Conservation (phyloP, 2,329 filamentous ascomycete genomes). For the Fusarium musae region DNA sequence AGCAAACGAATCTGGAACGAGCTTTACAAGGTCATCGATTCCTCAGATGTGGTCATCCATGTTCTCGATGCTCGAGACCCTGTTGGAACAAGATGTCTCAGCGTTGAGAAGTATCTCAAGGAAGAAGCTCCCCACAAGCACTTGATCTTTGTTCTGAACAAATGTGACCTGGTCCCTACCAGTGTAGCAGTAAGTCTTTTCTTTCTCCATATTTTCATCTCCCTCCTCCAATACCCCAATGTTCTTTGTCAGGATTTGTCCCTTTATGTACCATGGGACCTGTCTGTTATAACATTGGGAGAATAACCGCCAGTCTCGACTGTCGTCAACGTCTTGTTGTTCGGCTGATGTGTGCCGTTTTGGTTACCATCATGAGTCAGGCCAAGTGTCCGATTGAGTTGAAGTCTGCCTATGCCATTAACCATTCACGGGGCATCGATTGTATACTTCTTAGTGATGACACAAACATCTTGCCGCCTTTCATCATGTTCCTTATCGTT, state of each 20-base stretch:
- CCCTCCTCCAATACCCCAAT: slow-evolving; percentile 66
- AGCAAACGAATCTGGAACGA: slow-evolving; percentile 98
- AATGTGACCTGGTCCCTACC: slow-evolving; percentile 85
- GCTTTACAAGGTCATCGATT: slow-evolving; percentile 93
- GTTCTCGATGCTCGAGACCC: slow-evolving; percentile 91
- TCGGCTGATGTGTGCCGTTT: slow-evolving; percentile 85
- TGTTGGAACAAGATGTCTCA: slow-evolving; percentile 85
- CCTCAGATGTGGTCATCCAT: slow-evolving; percentile 95
- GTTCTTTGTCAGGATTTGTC: slow-evolving; percentile 86
- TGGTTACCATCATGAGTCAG: slow-evolving; percentile 82
- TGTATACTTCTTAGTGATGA: slow-evolving; percentile 98
- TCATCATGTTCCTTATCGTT: slow-evolving; percentile 1
- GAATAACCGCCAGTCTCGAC: slow-evolving; percentile 71
- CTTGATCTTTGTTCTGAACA: slow-evolving; percentile 63
- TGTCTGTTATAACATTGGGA: slow-evolving; percentile 99
- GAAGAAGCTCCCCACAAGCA: slow-evolving; percentile 98
- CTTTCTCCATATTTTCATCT: slow-evolving; percentile 43
- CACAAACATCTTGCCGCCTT: slow-evolving; percentile 72
- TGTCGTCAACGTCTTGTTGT: slow-evolving; percentile 50
- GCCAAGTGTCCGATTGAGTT: slow-evolving; percentile 94
- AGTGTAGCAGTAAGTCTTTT: slow-evolving; percentile 87
- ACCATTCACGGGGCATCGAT: slow-evolving; percentile 61
- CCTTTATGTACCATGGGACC: slow-evolving; percentile 77
- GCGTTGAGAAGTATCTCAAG: slow-evolving; percentile 85
- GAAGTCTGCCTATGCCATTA: slow-evolving; percentile 78